Base-by-base conservation (phyloP, 805 yeast species). In the Metschnikowia lochheadii region DNA sequence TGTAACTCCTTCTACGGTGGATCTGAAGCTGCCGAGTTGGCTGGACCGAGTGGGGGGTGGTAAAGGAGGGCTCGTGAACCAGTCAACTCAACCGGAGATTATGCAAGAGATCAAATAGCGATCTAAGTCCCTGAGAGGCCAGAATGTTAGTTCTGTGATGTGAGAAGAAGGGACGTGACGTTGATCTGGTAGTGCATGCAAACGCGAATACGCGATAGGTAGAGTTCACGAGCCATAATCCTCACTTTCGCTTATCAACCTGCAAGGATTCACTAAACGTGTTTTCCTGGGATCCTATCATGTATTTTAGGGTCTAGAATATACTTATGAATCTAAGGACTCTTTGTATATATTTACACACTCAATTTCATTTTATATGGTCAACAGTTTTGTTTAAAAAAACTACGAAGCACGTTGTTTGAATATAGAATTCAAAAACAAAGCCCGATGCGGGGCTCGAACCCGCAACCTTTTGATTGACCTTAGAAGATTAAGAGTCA, bases 391-490 rank as follows among this genome's bases (percentile, higher is more conserved):
- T 26, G 3, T 26, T 3, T 3, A 35, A 35, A 8, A 11, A 10
- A 6, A 37, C 11, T 3, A 10, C 5, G n/a, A 13, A 37, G 23
- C 13, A 37, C 29, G 5, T 26, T 26, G 11, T 26, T 26, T 26
- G 11, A 26, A 4, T 3, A 15, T 18, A 8, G 15, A 17, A 11
- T 20, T 11, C 17, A 41, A 53, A 55, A 51, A 42, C 21, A 26
- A 46, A 57, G 60, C 60, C 60, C 60, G 59, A 57, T 55, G 60
- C 60, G 60, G 60, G 60, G 60, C 57, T 57, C 60, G 60, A 57
- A 55, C 59, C 60, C 60, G 60, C 60, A 57, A 57, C 60, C 60
- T 57, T 55, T 57, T 57, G 60, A 57, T 57, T 57, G 60, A 53
- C 60, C 60, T 57, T 57, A 57, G 39, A 35, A 34, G 52, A n/a